Evolutionary conservation across 2,329 filamentous ascomycete genomes (phyloP).

Genomic region (Fusarium ambrosium): DNA sequence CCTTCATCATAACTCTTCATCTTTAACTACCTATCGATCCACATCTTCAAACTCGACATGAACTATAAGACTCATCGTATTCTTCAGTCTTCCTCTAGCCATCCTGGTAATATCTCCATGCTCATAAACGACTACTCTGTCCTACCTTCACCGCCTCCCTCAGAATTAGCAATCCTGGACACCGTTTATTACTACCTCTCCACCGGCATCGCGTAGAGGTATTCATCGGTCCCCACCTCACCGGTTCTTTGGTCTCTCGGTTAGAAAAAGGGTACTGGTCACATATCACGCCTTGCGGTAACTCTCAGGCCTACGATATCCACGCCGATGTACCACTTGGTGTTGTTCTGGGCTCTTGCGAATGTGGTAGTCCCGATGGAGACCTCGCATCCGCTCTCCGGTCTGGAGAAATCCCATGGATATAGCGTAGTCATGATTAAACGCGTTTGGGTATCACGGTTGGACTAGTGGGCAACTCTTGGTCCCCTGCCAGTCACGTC

Average conservation of each 20-base stretch:
- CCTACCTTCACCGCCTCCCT: not conserved
- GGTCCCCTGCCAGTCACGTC: not conserved
- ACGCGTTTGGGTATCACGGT: not conserved
- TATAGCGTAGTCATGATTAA: too few relatives aligned
- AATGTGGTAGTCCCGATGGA: not conserved
- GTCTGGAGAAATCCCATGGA: too few relatives aligned
- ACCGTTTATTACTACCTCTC: not conserved
- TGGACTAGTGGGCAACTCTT: not conserved
- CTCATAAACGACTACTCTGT: not conserved
- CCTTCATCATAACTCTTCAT: too few relatives aligned
- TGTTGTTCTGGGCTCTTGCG: not conserved
- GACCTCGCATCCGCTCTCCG: too few relatives aligned
- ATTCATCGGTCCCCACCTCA: not conserved
- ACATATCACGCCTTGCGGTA: not conserved
- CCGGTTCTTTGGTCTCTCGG: not conserved
- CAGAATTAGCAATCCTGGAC: not conserved
- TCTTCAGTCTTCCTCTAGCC: not conserved
- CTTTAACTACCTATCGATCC: not conserved
- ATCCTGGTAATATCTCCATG: not conserved
- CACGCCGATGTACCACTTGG: not conserved
- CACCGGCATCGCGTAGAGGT: not conserved
- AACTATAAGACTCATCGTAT: not conserved
- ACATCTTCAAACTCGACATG: not conserved
- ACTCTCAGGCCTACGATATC: not conserved
- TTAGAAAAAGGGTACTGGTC: not conserved